These are phyloP conservation scores for Geranium incanum DNA, from an alignment of 441 rosid species.

Conservation along the genomic window DNA sequence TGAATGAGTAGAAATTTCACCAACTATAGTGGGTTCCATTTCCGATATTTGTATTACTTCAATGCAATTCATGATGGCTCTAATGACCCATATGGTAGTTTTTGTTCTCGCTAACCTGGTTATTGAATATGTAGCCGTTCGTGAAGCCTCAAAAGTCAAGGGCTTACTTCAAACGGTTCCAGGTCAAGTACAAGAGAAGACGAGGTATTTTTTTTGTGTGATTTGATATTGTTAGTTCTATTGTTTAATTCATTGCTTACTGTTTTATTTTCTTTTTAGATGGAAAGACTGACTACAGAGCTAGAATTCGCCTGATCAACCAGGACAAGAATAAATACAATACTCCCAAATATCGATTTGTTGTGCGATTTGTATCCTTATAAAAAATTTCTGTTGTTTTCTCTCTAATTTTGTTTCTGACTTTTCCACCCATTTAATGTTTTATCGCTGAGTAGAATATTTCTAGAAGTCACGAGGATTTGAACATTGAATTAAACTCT, in stretches of 20 bases:
- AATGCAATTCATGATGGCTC: not conserved
- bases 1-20: not conserved
- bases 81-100: not conserved
- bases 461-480: not conserved
- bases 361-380: conserved; percentile 11
- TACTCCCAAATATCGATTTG: conserved; percentile 10
- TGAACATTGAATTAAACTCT: not conserved
- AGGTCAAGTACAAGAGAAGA: conserved; percentile 29
- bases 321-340: conserved; percentile 11
- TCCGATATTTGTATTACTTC: not conserved
- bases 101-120: not conserved
- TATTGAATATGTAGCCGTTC: conserved; percentile 15
- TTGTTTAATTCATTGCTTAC: not conserved
- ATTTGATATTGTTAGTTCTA: not conserved
- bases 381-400: not conserved
- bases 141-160: conserved; percentile 25
- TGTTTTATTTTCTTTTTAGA: not conserved
- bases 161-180: conserved; percentile 28
- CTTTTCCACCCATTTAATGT: not conserved
- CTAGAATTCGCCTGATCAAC: conserved; percentile 10
- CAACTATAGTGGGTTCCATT: not conserved
- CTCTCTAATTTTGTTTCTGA: not conserved
- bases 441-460: not conserved
- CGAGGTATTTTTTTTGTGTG: conserved; percentile 17
- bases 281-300: conserved; percentile 6